phyloP scores from a whole-genome alignment of 108 stramenopile species.

The Asterionellopsis glacialis region DNA sequence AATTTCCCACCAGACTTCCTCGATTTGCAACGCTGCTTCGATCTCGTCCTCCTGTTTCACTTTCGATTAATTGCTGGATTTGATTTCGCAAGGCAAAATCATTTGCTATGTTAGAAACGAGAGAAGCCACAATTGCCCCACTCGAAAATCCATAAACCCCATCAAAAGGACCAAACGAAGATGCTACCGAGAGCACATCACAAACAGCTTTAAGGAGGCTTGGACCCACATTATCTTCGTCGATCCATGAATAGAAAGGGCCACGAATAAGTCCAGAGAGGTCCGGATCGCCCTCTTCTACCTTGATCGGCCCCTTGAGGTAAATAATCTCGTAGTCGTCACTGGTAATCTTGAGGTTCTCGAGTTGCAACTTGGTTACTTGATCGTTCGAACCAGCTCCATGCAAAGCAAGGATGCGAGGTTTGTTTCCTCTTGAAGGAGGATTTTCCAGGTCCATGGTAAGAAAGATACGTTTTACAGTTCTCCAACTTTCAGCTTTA shows the following conservation, averaged over 20 bases:
- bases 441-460: too few relatives aligned
- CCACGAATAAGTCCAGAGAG: neutral
- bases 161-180: neutral
- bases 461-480: too few relatives aligned
- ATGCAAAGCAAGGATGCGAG: constrained; percentile 1
- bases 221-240: neutral
- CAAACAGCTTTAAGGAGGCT: constrained; percentile 1
- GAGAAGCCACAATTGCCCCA: neutral
- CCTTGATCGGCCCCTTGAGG: constrained; percentile 1
- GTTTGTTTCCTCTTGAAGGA: too few relatives aligned
- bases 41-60: too few relatives aligned
- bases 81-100: neutral
- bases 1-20: too few relatives aligned
- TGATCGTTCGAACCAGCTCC: constrained; percentile 2
- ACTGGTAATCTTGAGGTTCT: constrained; percentile 7
- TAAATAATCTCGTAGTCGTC: constrained; percentile 14
- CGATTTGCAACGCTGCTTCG: too few relatives aligned
- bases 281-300: neutral
- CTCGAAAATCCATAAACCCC: neutral
- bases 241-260: constrained; percentile 5
- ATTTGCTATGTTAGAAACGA: neutral
- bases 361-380: constrained; percentile 8
- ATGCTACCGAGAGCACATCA: neutral
- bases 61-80: too few relatives aligned
- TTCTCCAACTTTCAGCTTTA: too few relatives aligned